Base-by-base conservation (phyloP, 768 basidiomycete species). In the Auriculariales sp. region DNA sequence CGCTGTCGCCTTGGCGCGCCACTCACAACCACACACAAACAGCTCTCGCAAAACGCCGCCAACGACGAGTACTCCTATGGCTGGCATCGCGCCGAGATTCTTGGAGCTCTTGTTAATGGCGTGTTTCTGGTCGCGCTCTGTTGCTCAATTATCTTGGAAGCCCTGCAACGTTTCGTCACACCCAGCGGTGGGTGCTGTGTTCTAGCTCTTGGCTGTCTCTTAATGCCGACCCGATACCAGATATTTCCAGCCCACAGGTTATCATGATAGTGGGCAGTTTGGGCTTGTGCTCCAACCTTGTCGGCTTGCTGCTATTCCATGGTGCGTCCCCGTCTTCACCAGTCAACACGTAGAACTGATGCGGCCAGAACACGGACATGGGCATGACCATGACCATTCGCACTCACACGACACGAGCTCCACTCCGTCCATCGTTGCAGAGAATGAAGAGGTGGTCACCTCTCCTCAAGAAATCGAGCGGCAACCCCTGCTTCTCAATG, bases 41-140 rank as follows among this genome's bases (percentile, higher is more conserved):
- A n/a, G 85, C 72, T 91, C 49, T 79, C 84, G 30, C 70, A 71
- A 30, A 71, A 71, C 49, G 74, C 68, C 28, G 66, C 76, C 27
- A 68, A 66, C 28, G 77, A 83, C 65, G 6, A 80, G 46, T 95
- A 95, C 65, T 91, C 94, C 3, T 98, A 98, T 62, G 94, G 93
- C n/a, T 98, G 93, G 94, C 93, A 98, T 65, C 75, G 95, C 54
- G 95, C 95, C 15, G 93, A 95, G 61, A 93, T 95, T 53, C 75
- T 97, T 5, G 93, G 92, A 19, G 95, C 95, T 0, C 72, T 98
- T 39, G 68, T 98, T 56, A 99, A 99, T 59, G 95, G 95, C 47
- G 91, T 98, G 49, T 98, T 98, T 70, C 77, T 99, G 4, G 74
- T 97, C 35, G 95, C 95, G 0, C 77, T 98, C 0, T 99, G 95